phyloP scores from a whole-genome alignment of 2,329 filamentous ascomycete genomes.

The Ilyonectria destructans region DNA sequence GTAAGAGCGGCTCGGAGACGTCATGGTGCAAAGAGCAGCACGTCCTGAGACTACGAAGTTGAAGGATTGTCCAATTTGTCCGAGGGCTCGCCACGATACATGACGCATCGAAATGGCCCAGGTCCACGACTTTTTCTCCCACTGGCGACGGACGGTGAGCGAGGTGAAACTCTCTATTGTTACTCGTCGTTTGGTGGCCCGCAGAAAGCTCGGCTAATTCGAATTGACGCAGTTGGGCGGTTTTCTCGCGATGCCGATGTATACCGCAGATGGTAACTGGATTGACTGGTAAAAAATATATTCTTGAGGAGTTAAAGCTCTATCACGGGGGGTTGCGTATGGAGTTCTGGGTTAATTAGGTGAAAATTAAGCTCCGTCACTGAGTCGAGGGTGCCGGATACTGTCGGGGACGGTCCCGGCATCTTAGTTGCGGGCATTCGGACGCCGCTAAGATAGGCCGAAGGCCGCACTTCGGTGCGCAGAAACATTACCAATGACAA shows the following conservation, averaged over 20 bases:
- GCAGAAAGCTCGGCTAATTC: slow-evolving; percentile 51
- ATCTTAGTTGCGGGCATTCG: slow-evolving; percentile 17
- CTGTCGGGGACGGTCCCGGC: slow-evolving; percentile 35
- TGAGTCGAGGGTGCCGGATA: slow-evolving; percentile 23
- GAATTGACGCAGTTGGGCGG: slow-evolving; percentile 24
- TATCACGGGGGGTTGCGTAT: background rate
- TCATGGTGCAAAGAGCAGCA: slow-evolving; percentile 47
- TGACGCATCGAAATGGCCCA: slow-evolving; percentile 51
- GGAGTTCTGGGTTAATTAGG: slow-evolving; percentile 9
- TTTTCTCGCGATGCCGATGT: background rate
- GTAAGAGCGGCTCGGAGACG: slow-evolving; percentile 53
- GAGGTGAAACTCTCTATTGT: slow-evolving; percentile 21
- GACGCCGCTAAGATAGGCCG: slow-evolving; percentile 22
- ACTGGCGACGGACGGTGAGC: slow-evolving; percentile 4
- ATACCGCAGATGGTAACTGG: background rate
- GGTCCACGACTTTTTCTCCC: background rate
- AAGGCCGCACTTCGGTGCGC: background rate
- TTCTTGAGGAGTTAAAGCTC: background rate
- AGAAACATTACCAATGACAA: background rate
- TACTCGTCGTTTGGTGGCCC: slow-evolving; percentile 32
- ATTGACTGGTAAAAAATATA: background rate
- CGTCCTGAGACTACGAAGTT: slow-evolving; percentile 37
- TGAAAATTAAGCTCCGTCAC: slow-evolving; percentile 16
- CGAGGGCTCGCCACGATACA: slow-evolving; percentile 50
- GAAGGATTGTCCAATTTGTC: slow-evolving; percentile 43